A percentile compares a stretch with the other conserved stretches of the same genome.
phyloP scores from a whole-genome alignment of 106 monocot genomes.

The Allium fistulosum region DNA sequence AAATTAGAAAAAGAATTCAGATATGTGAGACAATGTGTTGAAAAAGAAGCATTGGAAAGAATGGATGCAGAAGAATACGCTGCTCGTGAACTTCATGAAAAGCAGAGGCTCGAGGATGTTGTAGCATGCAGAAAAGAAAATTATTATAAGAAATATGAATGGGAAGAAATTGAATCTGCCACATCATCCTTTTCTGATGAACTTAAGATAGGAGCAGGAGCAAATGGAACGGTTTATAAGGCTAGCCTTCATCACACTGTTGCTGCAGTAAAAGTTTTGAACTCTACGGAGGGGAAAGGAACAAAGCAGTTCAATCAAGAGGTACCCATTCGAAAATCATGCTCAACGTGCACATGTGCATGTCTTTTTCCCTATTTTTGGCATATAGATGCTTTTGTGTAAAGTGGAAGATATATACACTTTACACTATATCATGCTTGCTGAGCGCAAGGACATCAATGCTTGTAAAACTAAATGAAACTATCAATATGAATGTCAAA shows the following conservation, averaged over 20 bases:
- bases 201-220: conserved; percentile 55
- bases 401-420: background rate
- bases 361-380: too few relatives aligned
- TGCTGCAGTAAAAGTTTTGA: conserved; percentile 72
- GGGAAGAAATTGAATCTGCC: conserved; percentile 68
- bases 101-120: conserved; percentile 21
- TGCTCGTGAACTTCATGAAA: conserved; percentile 26
- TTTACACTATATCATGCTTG: background rate
- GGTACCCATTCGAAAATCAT: conserved; percentile 19
- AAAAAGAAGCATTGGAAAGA: conserved; percentile 30
- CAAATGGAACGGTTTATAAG: conserved; percentile 81
- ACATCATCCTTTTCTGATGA: conserved; percentile 57
- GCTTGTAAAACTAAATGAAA: too few relatives aligned
- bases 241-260: conserved; percentile 57
- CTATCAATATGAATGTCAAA: background rate
- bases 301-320: conserved; percentile 79
- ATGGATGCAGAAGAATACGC: conserved; percentile 28
- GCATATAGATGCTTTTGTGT: too few relatives aligned
- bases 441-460: background rate
- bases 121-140: conserved; percentile 9
- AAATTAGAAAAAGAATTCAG: conserved; percentile 36
- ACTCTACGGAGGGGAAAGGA: conserved; percentile 40
- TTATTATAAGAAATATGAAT: conserved; percentile 55
- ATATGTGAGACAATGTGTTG: conserved; percentile 20
- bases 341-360: too few relatives aligned